These are phyloP conservation scores for Paramecium biaurelia DNA, from an alignment of 73 alveolate genomes.

Conservation along the genomic window DNA sequence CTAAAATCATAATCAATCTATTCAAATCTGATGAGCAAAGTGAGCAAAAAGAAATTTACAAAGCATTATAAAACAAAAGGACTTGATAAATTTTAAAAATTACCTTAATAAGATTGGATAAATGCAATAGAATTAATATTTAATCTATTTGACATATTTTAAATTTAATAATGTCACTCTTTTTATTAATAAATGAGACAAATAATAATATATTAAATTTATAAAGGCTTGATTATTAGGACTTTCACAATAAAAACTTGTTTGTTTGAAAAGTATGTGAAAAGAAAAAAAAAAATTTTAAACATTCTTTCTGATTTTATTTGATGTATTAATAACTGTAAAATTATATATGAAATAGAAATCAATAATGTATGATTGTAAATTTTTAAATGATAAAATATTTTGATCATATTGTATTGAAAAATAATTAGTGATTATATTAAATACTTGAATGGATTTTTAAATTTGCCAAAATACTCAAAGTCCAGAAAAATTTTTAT, in stretches of 20 bases:
- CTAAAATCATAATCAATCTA: neutral
- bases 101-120: neutral
- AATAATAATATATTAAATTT: neutral
- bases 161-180: neutral
- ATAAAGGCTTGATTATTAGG: neutral
- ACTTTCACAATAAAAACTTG: too few species aligned
- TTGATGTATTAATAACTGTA: too few species aligned
- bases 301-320: too few species aligned
- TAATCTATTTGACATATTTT: neutral
- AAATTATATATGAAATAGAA: too few species aligned
- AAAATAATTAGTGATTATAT: neutral
- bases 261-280: too few species aligned
- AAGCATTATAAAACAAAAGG: neutral
- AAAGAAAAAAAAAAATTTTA: too few species aligned
- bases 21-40: too few species aligned
- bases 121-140: neutral
- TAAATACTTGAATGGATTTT: neutral
- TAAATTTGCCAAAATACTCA: neutral
- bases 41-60: neutral
- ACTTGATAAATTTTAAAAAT: neutral
- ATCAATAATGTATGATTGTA: neutral
- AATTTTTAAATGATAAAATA: neutral
- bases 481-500: conserved; percentile 2
- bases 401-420: neutral
- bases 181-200: neutral